Conservation (phyloP, 106 monocot genomes). For the Phalaenopsis equestris region DNA sequence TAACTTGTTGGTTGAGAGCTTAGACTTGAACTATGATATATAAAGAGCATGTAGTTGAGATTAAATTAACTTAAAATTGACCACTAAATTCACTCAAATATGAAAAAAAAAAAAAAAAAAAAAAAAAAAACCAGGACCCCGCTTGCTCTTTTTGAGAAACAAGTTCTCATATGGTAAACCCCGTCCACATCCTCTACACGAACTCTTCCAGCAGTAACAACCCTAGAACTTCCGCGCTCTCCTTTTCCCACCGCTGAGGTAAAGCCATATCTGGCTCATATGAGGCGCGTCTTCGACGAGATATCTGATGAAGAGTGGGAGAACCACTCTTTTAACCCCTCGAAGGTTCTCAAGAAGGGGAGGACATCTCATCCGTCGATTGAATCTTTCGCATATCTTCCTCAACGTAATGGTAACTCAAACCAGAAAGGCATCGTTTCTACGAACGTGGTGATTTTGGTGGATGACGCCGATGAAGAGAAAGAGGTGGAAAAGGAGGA, state of each 20-base stretch:
- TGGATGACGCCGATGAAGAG: slow-evolving; percentile 51
- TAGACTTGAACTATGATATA: too few relatives aligned
- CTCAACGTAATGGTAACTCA: neutral
- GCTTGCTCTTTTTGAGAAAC: too few relatives aligned
- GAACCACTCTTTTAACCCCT: slow-evolving; percentile 52
- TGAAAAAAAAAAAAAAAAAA: too few relatives aligned
- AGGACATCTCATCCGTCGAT: slow-evolving; percentile 36
- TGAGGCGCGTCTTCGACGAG: slow-evolving; percentile 76
- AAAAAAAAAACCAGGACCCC: too few relatives aligned
- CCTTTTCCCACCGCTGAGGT: neutral
- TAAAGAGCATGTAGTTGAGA: too few relatives aligned
- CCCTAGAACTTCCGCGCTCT: neutral
- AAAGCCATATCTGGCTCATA: slow-evolving; percentile 8
- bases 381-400: slow-evolving; percentile 73
- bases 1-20: too few relatives aligned
- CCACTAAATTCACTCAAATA: too few relatives aligned
- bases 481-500: slow-evolving; percentile 5
- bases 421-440: neutral
- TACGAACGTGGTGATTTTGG: slow-evolving; percentile 8
- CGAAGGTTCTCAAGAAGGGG: slow-evolving; percentile 44
- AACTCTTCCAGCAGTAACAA: neutral
- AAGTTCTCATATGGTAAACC: too few relatives aligned
- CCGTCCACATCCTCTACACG: neutral
- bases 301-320: slow-evolving; percentile 98
- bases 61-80: too few relatives aligned